Evolutionary conservation across 2,329 filamentous ascomycete species (phyloP).

Genomic region (Pseudocercospora musae): DNA sequence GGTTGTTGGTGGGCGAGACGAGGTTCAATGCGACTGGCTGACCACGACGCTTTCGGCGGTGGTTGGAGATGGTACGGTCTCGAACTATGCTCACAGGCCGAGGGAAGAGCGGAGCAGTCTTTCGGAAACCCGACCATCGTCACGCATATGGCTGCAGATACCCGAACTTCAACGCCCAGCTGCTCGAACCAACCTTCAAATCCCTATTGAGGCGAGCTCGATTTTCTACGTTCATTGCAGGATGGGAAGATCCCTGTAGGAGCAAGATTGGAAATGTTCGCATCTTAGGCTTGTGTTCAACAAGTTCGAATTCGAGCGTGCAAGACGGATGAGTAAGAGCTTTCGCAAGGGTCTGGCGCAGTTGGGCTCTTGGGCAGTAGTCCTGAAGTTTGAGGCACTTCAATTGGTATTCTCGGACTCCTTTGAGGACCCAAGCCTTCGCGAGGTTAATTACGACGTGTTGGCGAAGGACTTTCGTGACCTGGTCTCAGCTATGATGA

Average conservation of each 20-base stretch:
- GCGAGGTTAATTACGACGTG: background rate
- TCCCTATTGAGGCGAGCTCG: background rate
- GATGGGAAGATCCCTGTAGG: background rate
- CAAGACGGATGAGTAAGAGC: background rate
- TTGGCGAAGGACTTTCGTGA: background rate
- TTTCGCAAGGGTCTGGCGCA: background rate
- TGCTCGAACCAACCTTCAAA: background rate
- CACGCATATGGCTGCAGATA: background rate
- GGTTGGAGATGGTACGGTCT: too few relatives aligned
- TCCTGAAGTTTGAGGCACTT: background rate
- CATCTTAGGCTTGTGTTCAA: background rate
- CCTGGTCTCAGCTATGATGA: background rate
- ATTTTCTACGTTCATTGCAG: background rate
- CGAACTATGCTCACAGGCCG: background rate
- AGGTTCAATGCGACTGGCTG: too few relatives aligned
- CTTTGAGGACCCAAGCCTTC: background rate
- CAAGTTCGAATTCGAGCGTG: background rate
- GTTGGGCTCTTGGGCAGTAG: background rate
- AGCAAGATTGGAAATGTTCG: background rate
- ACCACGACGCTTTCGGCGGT: too few relatives aligned
- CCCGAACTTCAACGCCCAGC: too few relatives aligned
- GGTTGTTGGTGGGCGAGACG: too few relatives aligned
- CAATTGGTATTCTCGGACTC: background rate
- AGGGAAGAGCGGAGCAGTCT: background rate
- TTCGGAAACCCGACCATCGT: background rate